Evolutionary conservation across 148 eudicot genomes (phyloP).

Genomic region (Chenopodium quinoa): DNA sequence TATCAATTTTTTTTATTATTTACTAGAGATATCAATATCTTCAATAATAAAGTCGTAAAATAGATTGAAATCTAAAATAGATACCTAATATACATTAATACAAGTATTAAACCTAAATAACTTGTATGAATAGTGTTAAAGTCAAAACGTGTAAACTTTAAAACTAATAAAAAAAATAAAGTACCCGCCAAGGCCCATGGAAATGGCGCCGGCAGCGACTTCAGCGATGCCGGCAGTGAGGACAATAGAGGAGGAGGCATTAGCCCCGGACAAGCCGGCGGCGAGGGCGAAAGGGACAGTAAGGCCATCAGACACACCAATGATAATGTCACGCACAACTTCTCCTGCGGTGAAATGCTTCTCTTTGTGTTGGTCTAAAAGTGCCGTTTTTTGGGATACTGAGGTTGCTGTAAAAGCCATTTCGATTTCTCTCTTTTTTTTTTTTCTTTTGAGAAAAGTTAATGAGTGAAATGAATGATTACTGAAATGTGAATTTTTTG

Average conservation of each 20-base stretch:
- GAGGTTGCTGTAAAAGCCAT: conserved; percentile 21
- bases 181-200: conserved; percentile 99
- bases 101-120: too few species aligned
- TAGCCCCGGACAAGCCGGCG: conserved; percentile 89
- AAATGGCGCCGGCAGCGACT: conserved; percentile 93
- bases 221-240: conserved; percentile 95
- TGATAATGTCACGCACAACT: conserved; percentile 84
- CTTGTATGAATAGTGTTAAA: too few species aligned
- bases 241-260: conserved; percentile 73
- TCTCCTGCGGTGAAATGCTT: conserved; percentile 89
- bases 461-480: not conserved
- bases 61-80: too few species aligned
- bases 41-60: too few species aligned
- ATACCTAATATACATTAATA: too few species aligned
- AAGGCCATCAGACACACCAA: conserved; percentile 94
- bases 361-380: conserved; percentile 61
- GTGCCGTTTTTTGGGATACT: conserved; percentile 29
- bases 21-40: too few species aligned
- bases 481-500: not conserved
- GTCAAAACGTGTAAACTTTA: too few species aligned
- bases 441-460: too few species aligned
- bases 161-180: not conserved
- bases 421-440: not conserved
- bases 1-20: too few species aligned
- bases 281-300: conserved; percentile 95